A percentile compares a stretch with the other conserved stretches of the same genome.
Evolutionary conservation across 345 rosid species (phyloP).

Genomic region (Aegle marmelos): DNA sequence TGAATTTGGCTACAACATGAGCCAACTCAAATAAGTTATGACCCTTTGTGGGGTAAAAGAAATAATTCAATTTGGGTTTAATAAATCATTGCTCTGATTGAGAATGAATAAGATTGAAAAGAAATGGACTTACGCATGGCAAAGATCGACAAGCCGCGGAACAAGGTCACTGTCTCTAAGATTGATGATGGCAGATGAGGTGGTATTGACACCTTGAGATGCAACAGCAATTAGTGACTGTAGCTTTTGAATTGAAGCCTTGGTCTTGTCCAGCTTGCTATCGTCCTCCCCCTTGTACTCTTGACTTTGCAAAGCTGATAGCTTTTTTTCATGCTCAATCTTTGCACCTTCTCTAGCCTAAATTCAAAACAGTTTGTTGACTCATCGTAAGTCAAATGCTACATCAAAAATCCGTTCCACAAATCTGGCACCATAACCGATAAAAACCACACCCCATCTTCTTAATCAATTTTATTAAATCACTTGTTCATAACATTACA

Average conservation of each 20-base stretch:
- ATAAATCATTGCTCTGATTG: not conserved
- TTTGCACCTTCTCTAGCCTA: constrained; percentile 89
- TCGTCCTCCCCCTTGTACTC: constrained; percentile 92
- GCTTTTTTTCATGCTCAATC: constrained; percentile 88
- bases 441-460: not conserved
- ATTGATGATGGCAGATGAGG: constrained; percentile 72
- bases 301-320: constrained; percentile 78
- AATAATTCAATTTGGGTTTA: not conserved
- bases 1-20: not conserved
- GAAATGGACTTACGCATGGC: constrained; percentile 66
- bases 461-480: not conserved
- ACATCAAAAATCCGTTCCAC: not conserved
- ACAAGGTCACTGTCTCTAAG: constrained; percentile 90
- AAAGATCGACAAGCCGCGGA: constrained; percentile 86
- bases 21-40: not conserved
- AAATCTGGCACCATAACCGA: not conserved
- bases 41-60: not conserved
- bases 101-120: not conserved
- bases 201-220: constrained; percentile 85
- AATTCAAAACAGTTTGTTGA: constrained; percentile 9
- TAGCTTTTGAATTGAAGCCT: constrained; percentile 63
- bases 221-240: constrained; percentile 79
- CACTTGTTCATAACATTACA: not conserved
- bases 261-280: constrained; percentile 81
- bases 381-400: not conserved